Conservation (phyloP, 306 rosid genomes). For the Cicer bijugum region DNA sequence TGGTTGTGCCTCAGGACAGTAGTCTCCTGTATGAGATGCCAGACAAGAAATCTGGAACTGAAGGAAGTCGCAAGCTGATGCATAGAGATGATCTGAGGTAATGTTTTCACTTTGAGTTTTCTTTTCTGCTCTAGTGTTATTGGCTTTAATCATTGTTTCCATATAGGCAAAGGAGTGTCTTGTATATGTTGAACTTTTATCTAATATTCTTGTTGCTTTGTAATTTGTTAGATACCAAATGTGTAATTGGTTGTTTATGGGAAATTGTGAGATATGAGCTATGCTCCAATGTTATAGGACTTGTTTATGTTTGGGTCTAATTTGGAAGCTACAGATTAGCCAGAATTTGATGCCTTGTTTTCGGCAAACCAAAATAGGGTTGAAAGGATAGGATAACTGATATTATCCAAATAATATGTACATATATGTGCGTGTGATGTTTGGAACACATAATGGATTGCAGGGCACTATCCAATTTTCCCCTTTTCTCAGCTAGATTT, state of each 20-base stretch:
- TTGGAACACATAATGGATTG: no score
- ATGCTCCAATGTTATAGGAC: not conserved
- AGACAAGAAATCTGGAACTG: slow-evolving; percentile 60
- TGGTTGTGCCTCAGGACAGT: slow-evolving; percentile 66
- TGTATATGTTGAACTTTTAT: slow-evolving; percentile 22
- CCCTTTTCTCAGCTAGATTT: not conserved
- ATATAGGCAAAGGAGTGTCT: slow-evolving; percentile 7
- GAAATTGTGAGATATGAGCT: not conserved
- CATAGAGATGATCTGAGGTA: slow-evolving; percentile 79
- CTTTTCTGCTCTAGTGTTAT: slow-evolving; percentile 1
- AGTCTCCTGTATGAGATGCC: slow-evolving; percentile 69
- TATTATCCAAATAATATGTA: no score
- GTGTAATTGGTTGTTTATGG: not conserved
- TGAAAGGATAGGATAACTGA: no score
- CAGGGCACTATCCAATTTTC: not conserved
- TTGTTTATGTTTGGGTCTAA: slow-evolving; percentile 26
- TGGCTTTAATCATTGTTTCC: not conserved
- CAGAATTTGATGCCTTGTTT: no score
- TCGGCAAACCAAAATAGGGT: no score
- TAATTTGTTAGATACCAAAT: slow-evolving; percentile 2
- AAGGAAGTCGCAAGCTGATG: slow-evolving; percentile 79
- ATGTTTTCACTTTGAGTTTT: slow-evolving; percentile 27
- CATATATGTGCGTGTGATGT: no score
- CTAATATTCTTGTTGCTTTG: slow-evolving; percentile 3
- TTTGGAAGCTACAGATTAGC: not conserved